Percentiles rank a stretch among this genome's conserved stretches.
These are phyloP conservation scores for Parietichytrium sp. DNA, from an alignment of 108 stramenopile species.

Conservation along the genomic window DNA sequence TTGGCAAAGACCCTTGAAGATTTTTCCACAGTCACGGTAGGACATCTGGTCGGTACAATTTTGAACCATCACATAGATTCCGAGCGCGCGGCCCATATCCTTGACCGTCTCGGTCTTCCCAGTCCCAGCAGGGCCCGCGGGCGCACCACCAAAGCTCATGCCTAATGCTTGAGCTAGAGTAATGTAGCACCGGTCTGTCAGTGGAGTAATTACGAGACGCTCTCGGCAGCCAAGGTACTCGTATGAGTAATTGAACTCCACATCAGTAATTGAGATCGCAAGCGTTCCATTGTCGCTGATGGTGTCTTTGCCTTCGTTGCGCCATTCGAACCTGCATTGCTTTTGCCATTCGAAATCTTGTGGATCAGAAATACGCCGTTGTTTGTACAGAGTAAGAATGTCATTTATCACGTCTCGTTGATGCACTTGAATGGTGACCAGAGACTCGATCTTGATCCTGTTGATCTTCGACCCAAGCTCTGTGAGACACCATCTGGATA, in stretches of 20 bases:
- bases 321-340: constrained; percentile 86
- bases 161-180: constrained; percentile 86
- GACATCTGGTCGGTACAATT: constrained; percentile 87
- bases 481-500: constrained; percentile 83
- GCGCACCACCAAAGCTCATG: constrained; percentile 89
- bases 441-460: constrained; percentile 81
- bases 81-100: constrained; percentile 80
- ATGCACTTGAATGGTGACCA: constrained; percentile 87
- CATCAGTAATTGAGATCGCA: constrained; percentile 77
- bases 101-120: constrained; percentile 80
- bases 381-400: neutral
- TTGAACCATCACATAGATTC: constrained; percentile 84
- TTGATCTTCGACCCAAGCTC: constrained; percentile 78
- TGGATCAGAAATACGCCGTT: constrained; percentile 68
- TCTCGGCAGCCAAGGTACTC: constrained; percentile 89
- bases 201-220: constrained; percentile 82
- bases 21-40: constrained; percentile 86
- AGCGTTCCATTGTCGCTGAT: constrained; percentile 72
- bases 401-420: constrained; percentile 81
- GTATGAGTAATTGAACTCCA: constrained; percentile 85
- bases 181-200: constrained; percentile 88
- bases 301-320: constrained; percentile 72
- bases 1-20: constrained; percentile 86
- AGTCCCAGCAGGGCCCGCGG: constrained; percentile 86
- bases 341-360: constrained; percentile 90